phyloP scores from a whole-genome alignment of 106 monocot species.

The Phalaenopsis aphrodite region DNA sequence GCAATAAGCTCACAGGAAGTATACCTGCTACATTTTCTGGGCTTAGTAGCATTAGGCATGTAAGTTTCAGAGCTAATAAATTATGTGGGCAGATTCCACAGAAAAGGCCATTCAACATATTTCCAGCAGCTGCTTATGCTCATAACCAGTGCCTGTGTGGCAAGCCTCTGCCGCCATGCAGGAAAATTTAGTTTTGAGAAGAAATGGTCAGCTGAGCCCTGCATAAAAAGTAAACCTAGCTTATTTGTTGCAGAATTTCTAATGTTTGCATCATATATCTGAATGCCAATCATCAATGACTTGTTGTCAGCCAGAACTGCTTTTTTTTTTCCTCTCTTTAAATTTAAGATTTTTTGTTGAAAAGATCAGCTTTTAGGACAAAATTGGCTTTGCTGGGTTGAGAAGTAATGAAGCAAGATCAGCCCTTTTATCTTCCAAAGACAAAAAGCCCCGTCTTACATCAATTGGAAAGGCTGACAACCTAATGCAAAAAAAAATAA shows the following conservation, averaged over 20 bases:
- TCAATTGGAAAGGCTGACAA: no score
- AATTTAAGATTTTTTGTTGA: no score
- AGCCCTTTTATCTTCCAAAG: no score
- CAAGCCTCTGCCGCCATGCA: conserved; percentile 66
- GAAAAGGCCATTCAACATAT: conserved; percentile 61
- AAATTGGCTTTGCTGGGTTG: no score
- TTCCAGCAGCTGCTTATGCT: conserved; percentile 49
- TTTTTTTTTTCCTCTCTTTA: no score
- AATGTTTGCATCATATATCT: neutral
- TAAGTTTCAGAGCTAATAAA: conserved; percentile 51
- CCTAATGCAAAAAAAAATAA: no score
- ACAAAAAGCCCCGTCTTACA: no score
- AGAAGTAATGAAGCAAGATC: no score
- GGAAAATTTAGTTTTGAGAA: conserved; percentile 5
- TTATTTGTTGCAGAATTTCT: neutral
- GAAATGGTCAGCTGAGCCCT: neutral
- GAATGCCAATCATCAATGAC: no score
- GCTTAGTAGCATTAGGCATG: conserved; percentile 44
- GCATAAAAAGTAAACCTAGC: neutral
- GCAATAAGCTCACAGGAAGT: conserved; percentile 44
- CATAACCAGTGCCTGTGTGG: conserved; percentile 78
- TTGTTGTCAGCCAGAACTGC: no score
- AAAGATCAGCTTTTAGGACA: no score
- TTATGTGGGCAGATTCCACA: conserved; percentile 82
- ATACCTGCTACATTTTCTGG: conserved; percentile 51